A percentile compares a stretch with the other conserved stretches of the same genome.
These are phyloP conservation scores for Paxillus rubicundulus DNA, from an alignment of 768 basidiomycete genomes.

Conservation along the genomic window DNA sequence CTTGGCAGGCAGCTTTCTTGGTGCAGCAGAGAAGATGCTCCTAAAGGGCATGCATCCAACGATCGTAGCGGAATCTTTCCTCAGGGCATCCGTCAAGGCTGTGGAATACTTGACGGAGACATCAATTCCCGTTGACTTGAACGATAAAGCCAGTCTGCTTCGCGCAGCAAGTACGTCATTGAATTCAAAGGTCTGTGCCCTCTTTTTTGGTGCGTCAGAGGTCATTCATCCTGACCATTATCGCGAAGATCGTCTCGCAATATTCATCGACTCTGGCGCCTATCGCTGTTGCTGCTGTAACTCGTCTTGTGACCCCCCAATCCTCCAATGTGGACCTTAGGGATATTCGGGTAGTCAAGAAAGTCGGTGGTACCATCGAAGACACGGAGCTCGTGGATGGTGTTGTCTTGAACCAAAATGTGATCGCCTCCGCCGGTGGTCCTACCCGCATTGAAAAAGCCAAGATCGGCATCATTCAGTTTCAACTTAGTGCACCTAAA, in stretches of 20 bases:
- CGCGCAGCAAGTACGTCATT: conserved; percentile 93
- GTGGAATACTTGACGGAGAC: conserved; percentile 94
- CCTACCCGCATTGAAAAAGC: conserved; percentile 97
- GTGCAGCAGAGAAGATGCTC: conserved; percentile 95
- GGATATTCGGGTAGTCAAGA: conserved; percentile 95
- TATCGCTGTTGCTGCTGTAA: conserved; percentile 96
- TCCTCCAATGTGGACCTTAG: conserved; percentile 95
- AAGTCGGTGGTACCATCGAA: conserved; percentile 98
- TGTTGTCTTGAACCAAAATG: conserved; percentile 96
- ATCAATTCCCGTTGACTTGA: conserved; percentile 87
- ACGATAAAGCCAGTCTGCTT: conserved; percentile 79
- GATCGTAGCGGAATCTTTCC: conserved; percentile 93
- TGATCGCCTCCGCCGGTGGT: conserved; percentile 85
- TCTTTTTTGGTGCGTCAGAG: background rate
- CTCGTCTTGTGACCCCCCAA: conserved; percentile 80
- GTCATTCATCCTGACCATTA: conserved; percentile 6
- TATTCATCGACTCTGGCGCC: conserved; percentile 98
- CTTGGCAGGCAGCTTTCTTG: conserved; percentile 87
- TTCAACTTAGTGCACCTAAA: conserved; percentile 96
- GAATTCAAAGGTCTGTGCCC: conserved; percentile 79
- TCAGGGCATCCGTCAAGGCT: conserved; percentile 87
- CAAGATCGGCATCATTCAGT: conserved; percentile 97
- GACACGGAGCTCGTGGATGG: conserved; percentile 97
- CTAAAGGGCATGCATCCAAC: conserved; percentile 97
- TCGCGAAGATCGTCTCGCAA: conserved; percentile 89